Evolutionary conservation across 208 protist genomes (phyloP).

Genomic region (Trypanosomatidae sp.): DNA sequence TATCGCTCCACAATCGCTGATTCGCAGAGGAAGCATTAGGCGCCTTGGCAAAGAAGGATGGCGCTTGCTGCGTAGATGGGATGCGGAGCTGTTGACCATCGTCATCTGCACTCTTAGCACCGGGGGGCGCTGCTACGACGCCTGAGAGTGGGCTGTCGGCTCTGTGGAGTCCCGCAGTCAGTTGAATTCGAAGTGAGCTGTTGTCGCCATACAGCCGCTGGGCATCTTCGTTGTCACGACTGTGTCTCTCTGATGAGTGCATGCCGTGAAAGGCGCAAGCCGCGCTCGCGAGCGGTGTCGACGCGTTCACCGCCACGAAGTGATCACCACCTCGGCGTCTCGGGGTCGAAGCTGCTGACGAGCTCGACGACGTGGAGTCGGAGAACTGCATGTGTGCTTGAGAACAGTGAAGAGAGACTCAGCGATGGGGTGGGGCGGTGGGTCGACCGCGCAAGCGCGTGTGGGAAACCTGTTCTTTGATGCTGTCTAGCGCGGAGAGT

Average conservation of each 20-base stretch:
- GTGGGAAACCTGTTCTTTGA: neutral
- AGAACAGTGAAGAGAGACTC: neutral
- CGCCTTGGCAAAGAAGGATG: constrained; percentile 20
- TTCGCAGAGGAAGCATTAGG: neutral
- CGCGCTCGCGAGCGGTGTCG: constrained; percentile 9
- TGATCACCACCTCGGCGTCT: neutral
- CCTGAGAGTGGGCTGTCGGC: neutral
- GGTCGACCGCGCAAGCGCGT: neutral
- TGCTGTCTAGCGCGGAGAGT: neutral
- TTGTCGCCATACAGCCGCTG: neutral
- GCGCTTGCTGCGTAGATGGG: constrained; percentile 8
- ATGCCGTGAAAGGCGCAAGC: constrained; percentile 10
- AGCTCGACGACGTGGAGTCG: constrained; percentile 1
- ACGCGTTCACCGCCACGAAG: neutral
- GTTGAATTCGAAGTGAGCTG: constrained; percentile 14
- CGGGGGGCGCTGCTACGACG: too few species aligned
- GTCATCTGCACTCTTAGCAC: neutral
- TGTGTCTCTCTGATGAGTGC: constrained; percentile 2
- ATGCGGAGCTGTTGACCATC: neutral
- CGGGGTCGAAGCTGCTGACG: constrained; percentile 3
- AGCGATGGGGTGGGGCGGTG: neutral
- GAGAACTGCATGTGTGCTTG: constrained; percentile 6
- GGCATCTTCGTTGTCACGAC: neutral
- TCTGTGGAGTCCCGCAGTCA: constrained; percentile 9
- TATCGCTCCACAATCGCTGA: neutral